These are phyloP conservation scores for Ogataea angusta DNA, from an alignment of 805 yeast genomes.

Conservation along the genomic window DNA sequence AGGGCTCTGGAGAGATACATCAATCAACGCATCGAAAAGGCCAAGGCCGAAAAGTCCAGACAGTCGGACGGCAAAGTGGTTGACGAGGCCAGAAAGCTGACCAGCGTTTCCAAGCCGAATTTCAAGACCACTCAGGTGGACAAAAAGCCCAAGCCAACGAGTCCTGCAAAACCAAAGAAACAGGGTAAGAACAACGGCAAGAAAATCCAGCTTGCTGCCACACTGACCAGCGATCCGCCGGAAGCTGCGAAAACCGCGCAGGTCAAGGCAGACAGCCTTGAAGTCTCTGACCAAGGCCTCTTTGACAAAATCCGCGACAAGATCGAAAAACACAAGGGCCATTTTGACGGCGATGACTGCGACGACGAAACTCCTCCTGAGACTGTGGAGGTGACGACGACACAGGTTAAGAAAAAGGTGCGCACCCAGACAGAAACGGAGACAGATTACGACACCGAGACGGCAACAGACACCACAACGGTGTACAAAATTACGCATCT, in stretches of 20 bases:
- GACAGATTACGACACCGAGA: conserved; percentile 19
- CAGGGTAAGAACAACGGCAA: conserved; percentile 2
- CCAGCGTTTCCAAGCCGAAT: not conserved
- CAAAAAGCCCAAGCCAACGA: not conserved
- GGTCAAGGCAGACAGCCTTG: not conserved
- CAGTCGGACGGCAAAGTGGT: not conserved
- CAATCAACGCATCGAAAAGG: not conserved
- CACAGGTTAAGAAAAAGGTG: conserved; percentile 10
- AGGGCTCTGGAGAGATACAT: conserved; percentile 3
- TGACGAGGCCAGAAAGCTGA: not conserved
- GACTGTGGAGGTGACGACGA: conserved; percentile 13
- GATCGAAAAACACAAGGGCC: conserved; percentile 1
- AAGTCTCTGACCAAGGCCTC: conserved; percentile 3
- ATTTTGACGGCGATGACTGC: conserved; percentile 8
- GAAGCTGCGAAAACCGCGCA: not conserved
- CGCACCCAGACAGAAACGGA: conserved; percentile 16
- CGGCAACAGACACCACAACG: conserved; percentile 18
- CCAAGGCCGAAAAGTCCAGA: not conserved
- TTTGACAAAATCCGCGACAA: conserved; percentile 2
- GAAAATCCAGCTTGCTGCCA: not conserved
- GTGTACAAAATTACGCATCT: conserved; percentile 15
- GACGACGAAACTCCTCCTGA: conserved; percentile 6
- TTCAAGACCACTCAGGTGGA: not conserved
- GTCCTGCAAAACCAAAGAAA: not conserved
- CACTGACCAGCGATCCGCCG: too few relatives aligned